Evolutionary conservation across 164 flowering plant genomes (phyloP).

Genomic region (Litsea cubeba): DNA sequence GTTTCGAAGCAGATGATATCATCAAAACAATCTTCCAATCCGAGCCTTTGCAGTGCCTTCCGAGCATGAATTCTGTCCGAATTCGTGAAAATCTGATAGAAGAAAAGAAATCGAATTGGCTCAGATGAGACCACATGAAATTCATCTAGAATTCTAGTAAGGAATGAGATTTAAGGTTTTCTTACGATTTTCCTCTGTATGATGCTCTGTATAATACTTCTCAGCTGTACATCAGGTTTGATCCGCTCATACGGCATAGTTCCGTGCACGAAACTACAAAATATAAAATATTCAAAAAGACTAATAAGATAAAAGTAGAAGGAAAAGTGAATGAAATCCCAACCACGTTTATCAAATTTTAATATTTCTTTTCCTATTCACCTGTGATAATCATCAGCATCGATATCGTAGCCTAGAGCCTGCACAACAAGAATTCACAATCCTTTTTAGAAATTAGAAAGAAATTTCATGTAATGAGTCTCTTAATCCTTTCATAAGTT

Average conservation of each 20-base stretch:
- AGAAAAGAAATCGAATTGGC: background rate
- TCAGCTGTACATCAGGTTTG: constrained; percentile 55
- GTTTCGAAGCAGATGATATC: constrained; percentile 88
- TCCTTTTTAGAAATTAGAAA: background rate
- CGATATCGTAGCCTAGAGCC: constrained; percentile 29
- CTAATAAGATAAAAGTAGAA: background rate
- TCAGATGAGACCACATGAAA: background rate
- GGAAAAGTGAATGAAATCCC: background rate
- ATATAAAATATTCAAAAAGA: background rate
- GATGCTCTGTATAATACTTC: constrained; percentile 56
- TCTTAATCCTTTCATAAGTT: background rate
- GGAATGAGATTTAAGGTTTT: background rate
- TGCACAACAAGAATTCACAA: constrained; percentile 7
- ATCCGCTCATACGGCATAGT: constrained; percentile 73
- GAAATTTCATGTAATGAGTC: background rate
- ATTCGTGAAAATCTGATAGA: constrained; percentile 58
- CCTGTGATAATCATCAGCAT: constrained; percentile 37
- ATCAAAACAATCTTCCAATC: constrained; percentile 72
- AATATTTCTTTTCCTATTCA: background rate
- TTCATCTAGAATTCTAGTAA: background rate
- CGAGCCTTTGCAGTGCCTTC: constrained; percentile 54
- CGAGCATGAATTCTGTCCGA: constrained; percentile 70
- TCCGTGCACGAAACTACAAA: constrained; percentile 83
- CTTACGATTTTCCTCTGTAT: constrained; percentile 65
- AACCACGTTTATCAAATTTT: background rate